Evolutionary conservation across 768 basidiomycete genomes (phyloP).

Genomic region (Guyanaporus albipodus): DNA sequence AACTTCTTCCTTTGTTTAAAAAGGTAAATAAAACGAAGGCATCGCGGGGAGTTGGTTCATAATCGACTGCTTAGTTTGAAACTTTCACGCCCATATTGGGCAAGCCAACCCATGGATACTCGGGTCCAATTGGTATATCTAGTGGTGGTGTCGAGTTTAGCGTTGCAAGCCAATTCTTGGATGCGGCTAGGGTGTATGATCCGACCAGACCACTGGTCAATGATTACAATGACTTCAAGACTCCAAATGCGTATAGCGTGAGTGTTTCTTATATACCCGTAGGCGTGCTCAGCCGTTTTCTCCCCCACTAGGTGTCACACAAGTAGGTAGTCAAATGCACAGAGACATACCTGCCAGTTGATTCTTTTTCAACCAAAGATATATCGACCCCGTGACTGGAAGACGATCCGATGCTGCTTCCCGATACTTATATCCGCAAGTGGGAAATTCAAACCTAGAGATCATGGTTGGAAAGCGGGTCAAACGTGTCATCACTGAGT

Average conservation of each 20-base stretch:
- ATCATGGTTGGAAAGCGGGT: conserved; percentile 1
- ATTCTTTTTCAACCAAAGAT: neutral
- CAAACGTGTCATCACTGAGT: conserved; percentile 6
- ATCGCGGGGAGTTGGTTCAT: conserved; percentile 24
- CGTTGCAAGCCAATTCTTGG: conserved; percentile 42
- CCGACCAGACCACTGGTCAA: conserved; percentile 40
- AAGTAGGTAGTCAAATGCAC: conserved; percentile 12
- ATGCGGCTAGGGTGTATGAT: conserved; percentile 45
- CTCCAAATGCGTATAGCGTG: conserved; percentile 23
- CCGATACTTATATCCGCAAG: neutral
- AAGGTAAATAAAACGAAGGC: conserved; percentile 38
- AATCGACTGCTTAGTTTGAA: conserved; percentile 42
- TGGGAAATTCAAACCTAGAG: neutral
- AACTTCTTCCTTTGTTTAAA: conserved; percentile 53
- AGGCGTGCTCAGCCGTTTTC: neutral
- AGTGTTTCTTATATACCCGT: neutral
- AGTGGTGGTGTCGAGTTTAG: neutral
- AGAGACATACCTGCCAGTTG: neutral
- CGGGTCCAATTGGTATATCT: conserved; percentile 30
- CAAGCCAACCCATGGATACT: conserved; percentile 37
- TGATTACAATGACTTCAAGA: conserved; percentile 46
- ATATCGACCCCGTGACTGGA: conserved; percentile 1
- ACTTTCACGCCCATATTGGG: conserved; percentile 31
- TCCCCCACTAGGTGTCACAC: conserved; percentile 10
- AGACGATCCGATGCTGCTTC: conserved; percentile 5